Evolutionary conservation across 306 rosid genomes (phyloP).

Genomic region (Quercus parvula): DNA sequence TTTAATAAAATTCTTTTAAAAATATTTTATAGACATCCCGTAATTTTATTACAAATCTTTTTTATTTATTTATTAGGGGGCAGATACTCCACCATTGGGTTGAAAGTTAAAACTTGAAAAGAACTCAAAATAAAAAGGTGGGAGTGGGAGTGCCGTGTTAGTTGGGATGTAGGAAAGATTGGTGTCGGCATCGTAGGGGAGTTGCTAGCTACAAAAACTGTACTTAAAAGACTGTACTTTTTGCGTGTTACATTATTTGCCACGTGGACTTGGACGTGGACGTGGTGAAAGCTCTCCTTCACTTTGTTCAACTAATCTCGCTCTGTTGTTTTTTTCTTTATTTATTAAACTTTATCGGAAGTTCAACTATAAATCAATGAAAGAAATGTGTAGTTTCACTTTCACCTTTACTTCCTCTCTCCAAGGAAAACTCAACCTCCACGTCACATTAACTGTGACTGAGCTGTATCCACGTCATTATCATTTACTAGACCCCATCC

Average conservation of each 20-base stretch:
- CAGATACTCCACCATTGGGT: too few species aligned
- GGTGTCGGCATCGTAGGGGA: constrained; percentile 17
- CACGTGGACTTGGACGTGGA: not conserved
- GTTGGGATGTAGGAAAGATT: not conserved
- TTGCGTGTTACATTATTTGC: not conserved
- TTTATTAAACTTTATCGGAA: too few species aligned
- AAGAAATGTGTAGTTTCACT: not conserved
- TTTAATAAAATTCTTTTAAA: too few species aligned
- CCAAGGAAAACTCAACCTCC: not conserved
- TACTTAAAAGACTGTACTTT: not conserved
- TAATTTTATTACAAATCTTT: too few species aligned
- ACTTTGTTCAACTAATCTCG: not conserved
- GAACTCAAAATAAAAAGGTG: not conserved
- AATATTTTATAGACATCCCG: too few species aligned
- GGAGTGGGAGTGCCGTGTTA: not conserved
- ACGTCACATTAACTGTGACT: not conserved
- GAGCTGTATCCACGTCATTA: too few species aligned
- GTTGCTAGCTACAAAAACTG: constrained; percentile 12
- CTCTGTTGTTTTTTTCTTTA: too few species aligned
- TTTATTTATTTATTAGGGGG: too few species aligned
- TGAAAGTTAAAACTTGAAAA: too few species aligned
- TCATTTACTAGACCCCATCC: not conserved
- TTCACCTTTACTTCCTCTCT: not conserved
- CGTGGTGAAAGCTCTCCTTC: not conserved
- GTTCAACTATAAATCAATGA: not conserved